phyloP scores from a whole-genome alignment of 129 eudicot species.

The Tanacetum coccineum region DNA sequence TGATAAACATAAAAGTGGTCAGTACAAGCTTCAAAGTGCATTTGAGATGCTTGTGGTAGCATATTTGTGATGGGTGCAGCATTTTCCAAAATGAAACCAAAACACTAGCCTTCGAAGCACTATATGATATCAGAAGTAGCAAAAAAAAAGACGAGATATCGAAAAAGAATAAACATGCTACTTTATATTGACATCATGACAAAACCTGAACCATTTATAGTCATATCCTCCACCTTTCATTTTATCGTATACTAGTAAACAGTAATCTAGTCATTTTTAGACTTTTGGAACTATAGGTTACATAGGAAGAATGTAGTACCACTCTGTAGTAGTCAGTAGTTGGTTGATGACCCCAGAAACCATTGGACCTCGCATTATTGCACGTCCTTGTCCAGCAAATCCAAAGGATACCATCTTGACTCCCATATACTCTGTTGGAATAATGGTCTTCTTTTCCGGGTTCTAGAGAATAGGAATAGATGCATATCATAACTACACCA shows the following conservation, averaged over 20 bases:
- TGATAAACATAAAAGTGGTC: too few species aligned
- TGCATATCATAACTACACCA: background rate
- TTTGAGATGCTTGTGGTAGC: background rate
- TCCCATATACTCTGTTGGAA: constrained; percentile 98
- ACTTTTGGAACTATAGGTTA: background rate
- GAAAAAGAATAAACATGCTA: too few species aligned
- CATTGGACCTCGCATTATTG: constrained; percentile 99
- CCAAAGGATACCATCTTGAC: constrained; percentile 96
- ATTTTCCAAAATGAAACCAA: background rate
- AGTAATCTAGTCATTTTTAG: background rate
- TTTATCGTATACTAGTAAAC: too few species aligned
- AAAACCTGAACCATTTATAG: too few species aligned
- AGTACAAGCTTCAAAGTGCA: background rate
- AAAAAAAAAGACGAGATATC: too few species aligned
- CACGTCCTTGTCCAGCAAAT: constrained; percentile 99
- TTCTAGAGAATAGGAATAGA: constrained; percentile 39
- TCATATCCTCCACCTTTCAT: too few species aligned
- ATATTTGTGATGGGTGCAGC: background rate
- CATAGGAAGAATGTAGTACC: constrained; percentile 48
- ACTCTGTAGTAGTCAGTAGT: constrained; percentile 91
- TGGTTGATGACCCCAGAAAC: constrained; percentile 98
- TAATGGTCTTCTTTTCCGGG: constrained; percentile 86
- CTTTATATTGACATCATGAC: too few species aligned
- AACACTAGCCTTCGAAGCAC: too few species aligned
- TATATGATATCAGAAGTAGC: too few species aligned